phyloP scores from a whole-genome alignment of 768 basidiomycete genomes.

The Scleroderma bovista region DNA sequence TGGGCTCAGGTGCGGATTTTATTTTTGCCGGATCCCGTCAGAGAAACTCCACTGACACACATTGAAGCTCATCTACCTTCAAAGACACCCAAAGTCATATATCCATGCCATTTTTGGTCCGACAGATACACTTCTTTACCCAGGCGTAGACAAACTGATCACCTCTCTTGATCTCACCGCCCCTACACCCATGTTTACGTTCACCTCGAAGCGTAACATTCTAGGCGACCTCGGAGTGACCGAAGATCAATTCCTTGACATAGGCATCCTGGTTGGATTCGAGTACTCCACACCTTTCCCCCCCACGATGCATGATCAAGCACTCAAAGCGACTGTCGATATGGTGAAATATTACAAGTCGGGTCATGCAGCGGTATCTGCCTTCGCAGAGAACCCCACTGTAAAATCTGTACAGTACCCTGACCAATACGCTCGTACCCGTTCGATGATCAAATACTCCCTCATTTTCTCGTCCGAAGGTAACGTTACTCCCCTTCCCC shows the following conservation, averaged over 20 bases:
- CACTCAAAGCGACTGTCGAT: constrained; percentile 80
- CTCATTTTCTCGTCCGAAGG: constrained; percentile 88
- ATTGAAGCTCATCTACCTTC: constrained; percentile 84
- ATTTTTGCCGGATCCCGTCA: background rate
- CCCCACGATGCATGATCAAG: constrained; percentile 74
- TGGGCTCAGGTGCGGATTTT: constrained; percentile 82
- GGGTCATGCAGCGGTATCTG: constrained; percentile 73
- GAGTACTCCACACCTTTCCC: constrained; percentile 79
- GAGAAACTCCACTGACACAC: constrained; percentile 4
- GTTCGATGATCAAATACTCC: constrained; percentile 88
- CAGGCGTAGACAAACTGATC: constrained; percentile 84
- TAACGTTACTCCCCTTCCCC: constrained; percentile 69
- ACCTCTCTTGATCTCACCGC: constrained; percentile 76
- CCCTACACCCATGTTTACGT: constrained; percentile 69
- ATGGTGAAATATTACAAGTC: constrained; percentile 92
- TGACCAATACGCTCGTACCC: constrained; percentile 84
- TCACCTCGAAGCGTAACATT: constrained; percentile 73
- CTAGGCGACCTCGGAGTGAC: constrained; percentile 59
- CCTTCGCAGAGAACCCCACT: constrained; percentile 75
- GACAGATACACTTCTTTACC: constrained; percentile 86
- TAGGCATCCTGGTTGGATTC: constrained; percentile 87
- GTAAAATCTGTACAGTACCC: constrained; percentile 74
- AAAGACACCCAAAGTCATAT: constrained; percentile 88
- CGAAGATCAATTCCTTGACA: constrained; percentile 93
- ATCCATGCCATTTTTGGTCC: constrained; percentile 93